A percentile compares a stretch with the other conserved stretches of the same genome.
Conservation (phyloP, 1,139 yeast genomes). For the Arxiozyma telluris region DNA sequence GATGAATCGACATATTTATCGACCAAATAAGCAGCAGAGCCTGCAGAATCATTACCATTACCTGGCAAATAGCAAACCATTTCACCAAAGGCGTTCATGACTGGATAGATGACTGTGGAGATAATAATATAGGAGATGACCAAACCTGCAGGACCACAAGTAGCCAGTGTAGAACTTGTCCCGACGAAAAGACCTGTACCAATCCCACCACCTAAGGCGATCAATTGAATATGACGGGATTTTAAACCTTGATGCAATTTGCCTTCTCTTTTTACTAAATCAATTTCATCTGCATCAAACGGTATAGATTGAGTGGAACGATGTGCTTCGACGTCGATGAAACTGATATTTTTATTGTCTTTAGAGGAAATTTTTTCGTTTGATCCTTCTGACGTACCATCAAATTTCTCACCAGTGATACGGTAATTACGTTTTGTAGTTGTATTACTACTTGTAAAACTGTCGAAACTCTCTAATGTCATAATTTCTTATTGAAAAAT, state of each 20-base stretch:
- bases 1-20: slow-evolving; percentile 52
- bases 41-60: slow-evolving; percentile 33
- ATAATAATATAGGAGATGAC: slow-evolving; percentile 34
- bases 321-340: slow-evolving; percentile 2
- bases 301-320: not conserved
- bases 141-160: slow-evolving; percentile 63
- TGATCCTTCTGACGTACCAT: not conserved
- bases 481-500: not conserved
- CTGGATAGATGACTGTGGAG: slow-evolving; percentile 45
- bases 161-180: slow-evolving; percentile 49
- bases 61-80: slow-evolving; percentile 72
- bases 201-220: slow-evolving; percentile 80
- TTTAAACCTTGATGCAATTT: slow-evolving; percentile 43
- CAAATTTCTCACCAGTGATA: not conserved
- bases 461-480: not conserved
- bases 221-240: slow-evolving; percentile 59
- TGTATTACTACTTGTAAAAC: not conserved
- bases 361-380: not conserved
- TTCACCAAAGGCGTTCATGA: slow-evolving; percentile 66
- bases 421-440: not conserved
- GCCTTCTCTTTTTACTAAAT: not conserved
- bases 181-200: slow-evolving; percentile 63
- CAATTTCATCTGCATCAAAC: not conserved
- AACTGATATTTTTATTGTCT: not conserved
- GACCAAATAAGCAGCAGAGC: slow-evolving; percentile 23